Conservation (phyloP, 1,139 yeast species). For the Eremothecium sinecaudum region DNA sequence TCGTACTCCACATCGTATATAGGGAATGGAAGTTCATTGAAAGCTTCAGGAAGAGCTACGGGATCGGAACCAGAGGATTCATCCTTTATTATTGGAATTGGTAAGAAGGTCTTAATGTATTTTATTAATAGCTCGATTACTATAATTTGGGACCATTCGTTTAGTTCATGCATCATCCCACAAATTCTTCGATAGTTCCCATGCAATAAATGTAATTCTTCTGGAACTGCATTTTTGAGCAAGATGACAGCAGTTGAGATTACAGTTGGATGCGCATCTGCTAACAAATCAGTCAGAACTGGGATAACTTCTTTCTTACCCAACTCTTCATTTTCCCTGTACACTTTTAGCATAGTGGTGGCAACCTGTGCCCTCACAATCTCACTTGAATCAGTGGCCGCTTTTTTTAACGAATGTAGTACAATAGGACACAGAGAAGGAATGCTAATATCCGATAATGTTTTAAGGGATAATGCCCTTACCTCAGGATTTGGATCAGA, state of each 20-base stretch:
- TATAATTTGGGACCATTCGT: conserved; percentile 66
- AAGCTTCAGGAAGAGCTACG: conserved; percentile 37
- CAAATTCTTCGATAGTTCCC: conserved; percentile 59
- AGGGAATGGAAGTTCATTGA: conserved; percentile 32
- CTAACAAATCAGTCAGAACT: conserved; percentile 44
- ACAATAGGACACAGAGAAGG: conserved; percentile 75
- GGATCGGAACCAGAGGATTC: conserved; percentile 27
- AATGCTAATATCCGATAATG: conserved; percentile 72
- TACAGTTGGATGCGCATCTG: conserved; percentile 59
- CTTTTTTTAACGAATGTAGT: conserved; percentile 59
- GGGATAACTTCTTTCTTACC: conserved; percentile 40
- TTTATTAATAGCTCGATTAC: conserved; percentile 55
- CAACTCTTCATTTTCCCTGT: conserved; percentile 33
- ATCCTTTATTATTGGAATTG: conserved; percentile 39
- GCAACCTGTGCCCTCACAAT: conserved; percentile 75
- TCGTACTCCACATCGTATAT: conserved; percentile 41
- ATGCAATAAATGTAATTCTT: conserved; percentile 57
- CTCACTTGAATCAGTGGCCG: conserved; percentile 64
- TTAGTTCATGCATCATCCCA: conserved; percentile 44
- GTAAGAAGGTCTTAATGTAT: conserved; percentile 54
- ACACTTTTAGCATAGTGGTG: conserved; percentile 62
- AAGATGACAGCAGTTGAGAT: conserved; percentile 61
- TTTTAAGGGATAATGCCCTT: conserved; percentile 67
- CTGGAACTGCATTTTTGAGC: conserved; percentile 45
- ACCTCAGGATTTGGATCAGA: conserved; percentile 58